Conservation (phyloP, 352 stramenopile species). For the Plasmopara muralis region DNA sequence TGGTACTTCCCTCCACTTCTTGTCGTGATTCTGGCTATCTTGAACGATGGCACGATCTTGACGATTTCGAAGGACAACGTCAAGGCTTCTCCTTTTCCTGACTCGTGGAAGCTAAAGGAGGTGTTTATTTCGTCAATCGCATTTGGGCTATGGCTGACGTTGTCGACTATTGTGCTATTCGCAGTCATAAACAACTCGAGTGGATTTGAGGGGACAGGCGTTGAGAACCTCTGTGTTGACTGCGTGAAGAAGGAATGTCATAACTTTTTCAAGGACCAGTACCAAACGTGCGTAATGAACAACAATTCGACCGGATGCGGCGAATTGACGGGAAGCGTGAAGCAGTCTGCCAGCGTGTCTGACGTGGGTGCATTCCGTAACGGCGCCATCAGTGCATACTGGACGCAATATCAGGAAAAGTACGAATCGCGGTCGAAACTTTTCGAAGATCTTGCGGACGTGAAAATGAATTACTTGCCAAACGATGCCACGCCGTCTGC, state of each 20-base stretch:
- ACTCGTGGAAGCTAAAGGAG: conserved; percentile 68
- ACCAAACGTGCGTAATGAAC: conserved; percentile 40
- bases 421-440: conserved; percentile 43
- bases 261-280: conserved; percentile 47
- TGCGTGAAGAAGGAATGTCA: conserved; percentile 57
- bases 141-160: conserved; percentile 59
- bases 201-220: conserved; percentile 42
- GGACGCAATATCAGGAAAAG: conserved; percentile 33
- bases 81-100: conserved; percentile 44
- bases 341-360: conserved; percentile 25
- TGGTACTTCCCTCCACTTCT: conserved; percentile 85
- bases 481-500: conserved; percentile 34
- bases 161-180: conserved; percentile 65
- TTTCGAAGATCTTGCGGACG: conserved; percentile 49
- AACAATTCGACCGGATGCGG: conserved; percentile 48
- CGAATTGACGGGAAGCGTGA: conserved; percentile 52
- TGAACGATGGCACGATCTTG: conserved; percentile 87
- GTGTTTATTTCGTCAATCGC: conserved; percentile 64
- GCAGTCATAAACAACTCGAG: conserved; percentile 49
- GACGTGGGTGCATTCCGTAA: conserved; percentile 41
- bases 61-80: conserved; percentile 80
- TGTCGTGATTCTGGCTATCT: conserved; percentile 86
- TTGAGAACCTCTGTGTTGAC: conserved; percentile 56
- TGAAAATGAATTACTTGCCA: conserved; percentile 46
- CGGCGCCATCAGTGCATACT: conserved; percentile 36